phyloP scores from a whole-genome alignment of 768 basidiomycete species.

The Lentinus brumalis region DNA sequence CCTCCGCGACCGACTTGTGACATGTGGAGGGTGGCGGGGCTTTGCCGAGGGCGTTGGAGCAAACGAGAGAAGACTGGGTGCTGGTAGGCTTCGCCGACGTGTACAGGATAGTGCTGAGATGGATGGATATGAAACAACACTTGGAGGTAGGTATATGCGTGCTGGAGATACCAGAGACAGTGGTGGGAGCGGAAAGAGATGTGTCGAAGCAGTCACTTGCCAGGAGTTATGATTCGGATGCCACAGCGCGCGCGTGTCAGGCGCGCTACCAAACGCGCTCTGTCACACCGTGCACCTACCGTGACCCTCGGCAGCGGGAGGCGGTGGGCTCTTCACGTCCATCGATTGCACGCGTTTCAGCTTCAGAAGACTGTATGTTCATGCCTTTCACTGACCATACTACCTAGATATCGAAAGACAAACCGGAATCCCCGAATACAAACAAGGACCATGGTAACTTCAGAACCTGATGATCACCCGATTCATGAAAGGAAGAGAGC shows the following conservation, averaged over 20 bases:
- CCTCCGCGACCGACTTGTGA: not conserved
- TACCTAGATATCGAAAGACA: too few species aligned
- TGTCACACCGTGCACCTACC: constrained; percentile 13
- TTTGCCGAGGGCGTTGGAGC: not conserved
- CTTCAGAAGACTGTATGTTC: not conserved
- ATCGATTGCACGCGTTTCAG: not conserved
- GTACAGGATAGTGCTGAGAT: not conserved
- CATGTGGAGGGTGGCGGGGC: not conserved
- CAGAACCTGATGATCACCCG: too few species aligned
- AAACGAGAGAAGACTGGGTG: not conserved
- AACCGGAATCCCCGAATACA: too few species aligned
- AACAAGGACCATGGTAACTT: too few species aligned
- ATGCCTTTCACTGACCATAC: too few species aligned
- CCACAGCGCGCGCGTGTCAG: constrained; percentile 9
- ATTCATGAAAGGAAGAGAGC: too few species aligned
- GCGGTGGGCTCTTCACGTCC: too few species aligned
- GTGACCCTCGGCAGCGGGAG: not conserved
- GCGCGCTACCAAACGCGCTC: constrained; percentile 17
- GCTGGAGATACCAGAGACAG: not conserved
- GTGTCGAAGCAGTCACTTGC: not conserved
- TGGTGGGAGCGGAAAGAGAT: not conserved
- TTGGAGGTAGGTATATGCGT: constrained; percentile 1
- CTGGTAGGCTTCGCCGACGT: not conserved
- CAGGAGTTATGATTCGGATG: not conserved
- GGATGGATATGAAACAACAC: not conserved